Base-by-base conservation (phyloP, 225 moss, liverwort and hornwort species). In the Bryoerythrophyllum caledonicum region DNA sequence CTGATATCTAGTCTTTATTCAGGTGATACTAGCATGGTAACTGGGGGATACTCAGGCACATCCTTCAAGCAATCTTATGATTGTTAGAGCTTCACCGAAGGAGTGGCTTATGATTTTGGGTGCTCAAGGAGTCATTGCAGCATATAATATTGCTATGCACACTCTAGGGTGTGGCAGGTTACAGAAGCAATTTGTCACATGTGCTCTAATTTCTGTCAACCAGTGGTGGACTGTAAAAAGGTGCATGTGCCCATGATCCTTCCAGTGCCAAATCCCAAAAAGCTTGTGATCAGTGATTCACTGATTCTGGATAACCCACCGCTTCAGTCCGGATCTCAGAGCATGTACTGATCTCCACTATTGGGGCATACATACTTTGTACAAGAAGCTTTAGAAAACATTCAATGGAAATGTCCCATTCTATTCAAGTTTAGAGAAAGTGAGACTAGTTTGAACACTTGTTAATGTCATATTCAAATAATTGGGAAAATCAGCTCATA, bases 191-290 rank as follows among this genome's bases (percentile, higher is more conserved):
- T 34, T 34, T 69, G 68, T 35, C 68, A 6, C n/a, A 14, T 51
- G 52, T 2, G 13, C 52, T 34, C 52, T 34, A 19, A 53, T 34
- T 52, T 37, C 68, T 53, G 68, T 69, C 68, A 69, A 34, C 54
- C 28, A 2, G 26, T 35, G 54, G 35, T 69, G 23, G 35, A 69
- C 23, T 54, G 23, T 23, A 15, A 23, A 35, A 4, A 54, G 35
- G 35, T 35, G 53, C 68, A 69, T 69, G 54, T 54, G 68, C 35
- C 54, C 68, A 54, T 21, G 21, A 21, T 69, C 35, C 68, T 54
- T 69, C 53, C 16, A 53, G 35, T 35, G 23, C 35, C 68, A 35
- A 35, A 54, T 69, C 16, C 54, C 8, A 21, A 35, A 54, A 54
- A 0, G 68, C 53, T 69, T 35, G 54, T 23, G 68, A 54, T 35